Base-by-base conservation (phyloP, 805 yeast species). In the Vanderwaltozyma tropicalis region DNA sequence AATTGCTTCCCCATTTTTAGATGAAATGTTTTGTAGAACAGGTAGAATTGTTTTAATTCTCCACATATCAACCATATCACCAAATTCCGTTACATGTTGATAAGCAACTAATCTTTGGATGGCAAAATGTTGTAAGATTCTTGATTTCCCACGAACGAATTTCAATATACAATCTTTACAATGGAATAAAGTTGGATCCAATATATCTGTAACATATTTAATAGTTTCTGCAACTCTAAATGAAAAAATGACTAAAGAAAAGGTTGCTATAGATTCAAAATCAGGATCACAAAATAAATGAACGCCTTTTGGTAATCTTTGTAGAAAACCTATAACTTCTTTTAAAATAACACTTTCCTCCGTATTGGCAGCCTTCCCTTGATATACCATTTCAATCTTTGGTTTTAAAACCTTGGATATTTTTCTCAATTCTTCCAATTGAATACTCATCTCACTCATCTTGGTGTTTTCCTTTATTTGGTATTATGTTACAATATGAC, bases 241-340 rank as follows among this genome's bases (percentile, higher is more conserved):
- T 3, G 87, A 77, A 51, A 78, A 78, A 41, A 77, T 59, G 13
- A 80, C 71, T 38, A 80, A 55, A 9, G 71, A 61, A 49, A 78
- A 78, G 12, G 69, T 64, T 9, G 80, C 63, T 16, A 75, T 64
- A 2, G 74, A 70, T 30, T 60, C 62, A 41, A 71, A 60, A 22
- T 55, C 54, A 8, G 62, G 61, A 48, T 76, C 72, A 55, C 87
- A 79, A 52, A 77, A 80, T 47, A 73, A 57, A 45, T 80, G 83
- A 28, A 40, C 48, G 18, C 52, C 57, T 13, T 44, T 44, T 6
- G 58, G 53, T 18, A 59, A 41, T 24, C 46, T 41, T 5, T 62
- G 50, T 10, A 66, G 46, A 39, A 58, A 59, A 31, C 61, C 53
- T 43, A 69, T 55, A 31, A 71, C 53, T 21, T 62, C 66, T 32